Percentiles rank a stretch among this genome's conserved stretches.
Evolutionary conservation across 768 basidiomycete genomes (phyloP).

Genomic region (Cystobasidium tubakii): DNA sequence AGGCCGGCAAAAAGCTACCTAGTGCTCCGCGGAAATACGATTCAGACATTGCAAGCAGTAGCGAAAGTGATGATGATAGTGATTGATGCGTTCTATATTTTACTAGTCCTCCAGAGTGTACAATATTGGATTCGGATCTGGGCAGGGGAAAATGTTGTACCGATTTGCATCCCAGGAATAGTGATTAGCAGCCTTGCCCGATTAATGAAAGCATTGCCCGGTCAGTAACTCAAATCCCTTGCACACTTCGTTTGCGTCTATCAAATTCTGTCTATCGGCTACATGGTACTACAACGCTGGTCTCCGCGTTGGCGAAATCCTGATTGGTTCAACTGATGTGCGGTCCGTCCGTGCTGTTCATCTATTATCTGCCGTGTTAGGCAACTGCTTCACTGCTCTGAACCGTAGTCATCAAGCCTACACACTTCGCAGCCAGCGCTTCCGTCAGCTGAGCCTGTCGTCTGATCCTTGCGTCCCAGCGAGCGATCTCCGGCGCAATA

Average conservation of each 20-base stretch:
- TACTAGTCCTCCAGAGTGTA: too few species aligned
- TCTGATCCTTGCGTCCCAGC: conserved; percentile 67
- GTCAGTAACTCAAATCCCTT: too few species aligned
- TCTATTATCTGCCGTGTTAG: not conserved
- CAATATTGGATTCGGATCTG: too few species aligned
- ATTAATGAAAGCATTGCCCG: too few species aligned
- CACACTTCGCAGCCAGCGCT: conserved; percentile 32
- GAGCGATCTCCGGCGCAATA: conserved; percentile 73
- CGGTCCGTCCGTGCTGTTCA: too few species aligned
- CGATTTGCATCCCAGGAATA: too few species aligned
- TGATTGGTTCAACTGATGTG: too few species aligned
- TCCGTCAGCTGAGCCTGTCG: conserved; percentile 51
- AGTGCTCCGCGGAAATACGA: not conserved
- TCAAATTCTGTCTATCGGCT: not conserved
- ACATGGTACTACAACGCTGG: not conserved
- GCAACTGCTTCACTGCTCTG: not conserved
- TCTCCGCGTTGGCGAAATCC: too few species aligned
- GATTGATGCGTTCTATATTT: not conserved
- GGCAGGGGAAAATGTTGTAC: too few species aligned
- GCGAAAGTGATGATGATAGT: conserved; percentile 34
- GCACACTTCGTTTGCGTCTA: too few species aligned
- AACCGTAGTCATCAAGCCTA: not conserved
- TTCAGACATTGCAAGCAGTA: conserved; percentile 35
- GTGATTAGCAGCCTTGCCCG: too few species aligned
- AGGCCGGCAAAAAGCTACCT: not conserved